Evolutionary conservation across 345 rosid genomes (phyloP), one percentile per base, ranked within the genome.

Genomic region (Gossypium ekmanianum): DNA sequence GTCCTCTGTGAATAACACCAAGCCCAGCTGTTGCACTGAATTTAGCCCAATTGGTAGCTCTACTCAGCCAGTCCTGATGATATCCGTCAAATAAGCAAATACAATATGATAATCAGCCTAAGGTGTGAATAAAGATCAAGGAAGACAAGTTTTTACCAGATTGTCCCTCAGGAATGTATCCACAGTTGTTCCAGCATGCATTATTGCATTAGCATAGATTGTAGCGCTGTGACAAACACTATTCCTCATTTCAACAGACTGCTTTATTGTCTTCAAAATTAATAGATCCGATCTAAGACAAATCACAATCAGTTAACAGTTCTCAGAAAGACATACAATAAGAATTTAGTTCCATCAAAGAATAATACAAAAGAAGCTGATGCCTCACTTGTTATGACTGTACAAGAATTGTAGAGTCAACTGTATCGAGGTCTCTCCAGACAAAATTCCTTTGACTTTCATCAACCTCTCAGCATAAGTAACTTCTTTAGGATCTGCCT

Each of bases 181-280:
- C 73, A 96, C 99, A 39, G 99, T 93, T 44, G 99, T 96, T 75
- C 99, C 99, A 84, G 99, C 99, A 84, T 96, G 99, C 99, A 96
- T 96, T 68, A 96, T 88, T 34, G 99, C 99, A 85, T 96, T 93
- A 41, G 99, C 94, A 83, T 92, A 91, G 77, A 96, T 93, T 75
- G 98, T 96, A 45, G 99, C 99, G 80, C 99, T 96, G 74, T 96
- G 99, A 73, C 99, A 96, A 61, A 96, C 97, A 78, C 99, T 93
- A 79, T 96, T 93, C 80, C 99, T 87, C 97, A 93, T 92, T 84
- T 93, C 99, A 61, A 96, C 97, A 48, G 98, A 96, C 86, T 96
- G 99, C 79, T 96, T 96, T 65, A 96, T 93, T 68, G 97, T 92
- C 88, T 93, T 96, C 79, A 93, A 80, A 71, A 96, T 96, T 73